A percentile compares a stretch with the other conserved stretches of the same genome.
These are phyloP conservation scores for Cystofilobasidium bisporidii DNA, from an alignment of 768 basidiomycete species.

Conservation along the genomic window DNA sequence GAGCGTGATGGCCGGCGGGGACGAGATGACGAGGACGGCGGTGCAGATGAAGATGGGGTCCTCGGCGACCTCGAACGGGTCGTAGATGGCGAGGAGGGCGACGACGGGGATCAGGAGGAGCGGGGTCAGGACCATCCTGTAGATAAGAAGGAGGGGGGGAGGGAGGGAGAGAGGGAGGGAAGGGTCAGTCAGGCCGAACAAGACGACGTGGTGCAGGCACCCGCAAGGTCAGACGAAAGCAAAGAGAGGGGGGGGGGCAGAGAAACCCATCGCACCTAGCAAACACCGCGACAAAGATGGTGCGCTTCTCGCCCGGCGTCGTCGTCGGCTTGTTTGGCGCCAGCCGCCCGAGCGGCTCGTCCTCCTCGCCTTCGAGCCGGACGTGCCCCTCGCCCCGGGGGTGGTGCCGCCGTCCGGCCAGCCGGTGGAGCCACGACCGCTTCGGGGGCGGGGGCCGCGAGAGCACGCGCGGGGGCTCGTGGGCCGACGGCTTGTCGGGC, in stretches of 20 bases:
- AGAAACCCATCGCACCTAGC: conserved; percentile 36
- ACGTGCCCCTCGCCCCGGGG: not conserved
- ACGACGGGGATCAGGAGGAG: conserved; percentile 66
- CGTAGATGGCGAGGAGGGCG: conserved; percentile 49
- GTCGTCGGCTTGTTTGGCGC: not conserved
- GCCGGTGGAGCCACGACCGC: too few species aligned
- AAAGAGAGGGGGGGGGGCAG: too few species aligned
- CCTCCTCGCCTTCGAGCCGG: not conserved
- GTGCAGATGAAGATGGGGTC: conserved; percentile 57
- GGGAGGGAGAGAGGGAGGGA: not conserved
- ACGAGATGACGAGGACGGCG: conserved; percentile 62
- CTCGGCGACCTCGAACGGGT: conserved; percentile 40
- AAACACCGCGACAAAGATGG: conserved; percentile 70
- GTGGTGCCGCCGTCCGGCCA: not conserved
- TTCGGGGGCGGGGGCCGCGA: too few species aligned
- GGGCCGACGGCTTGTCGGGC: not conserved
- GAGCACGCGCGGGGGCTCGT: not conserved
- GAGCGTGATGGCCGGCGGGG: conserved; percentile 42
- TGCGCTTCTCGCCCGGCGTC: conserved; percentile 60
- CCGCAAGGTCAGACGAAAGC: too few species aligned
- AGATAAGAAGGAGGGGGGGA: not conserved
- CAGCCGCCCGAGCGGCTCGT: not conserved
- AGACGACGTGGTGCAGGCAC: too few species aligned
- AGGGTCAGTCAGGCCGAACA: not conserved
- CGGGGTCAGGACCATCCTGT: conserved; percentile 77